phyloP scores from a whole-genome alignment of 1,139 yeast genomes.

The Geotrichum phurueaensis region DNA sequence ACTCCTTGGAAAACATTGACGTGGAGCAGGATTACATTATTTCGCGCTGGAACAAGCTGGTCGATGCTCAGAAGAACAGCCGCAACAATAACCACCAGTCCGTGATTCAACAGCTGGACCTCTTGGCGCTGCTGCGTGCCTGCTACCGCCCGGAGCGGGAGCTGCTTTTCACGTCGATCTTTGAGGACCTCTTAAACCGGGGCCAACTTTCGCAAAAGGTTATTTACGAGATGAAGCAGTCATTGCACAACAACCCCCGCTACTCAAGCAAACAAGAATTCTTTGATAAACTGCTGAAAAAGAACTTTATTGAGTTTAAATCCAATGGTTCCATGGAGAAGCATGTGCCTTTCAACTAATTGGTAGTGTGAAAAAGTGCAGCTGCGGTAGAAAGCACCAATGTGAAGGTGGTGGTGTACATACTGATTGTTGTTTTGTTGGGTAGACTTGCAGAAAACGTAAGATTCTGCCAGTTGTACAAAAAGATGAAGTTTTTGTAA shows the following conservation, averaged over 20 bases:
- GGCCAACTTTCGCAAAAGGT: constrained; percentile 21
- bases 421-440: too few relatives aligned
- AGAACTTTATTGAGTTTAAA: constrained; percentile 16
- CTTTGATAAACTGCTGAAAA: constrained; percentile 12
- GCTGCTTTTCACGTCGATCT: constrained; percentile 13
- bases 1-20: constrained; percentile 64
- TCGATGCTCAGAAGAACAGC: constrained; percentile 36
- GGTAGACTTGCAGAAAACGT: too few relatives aligned
- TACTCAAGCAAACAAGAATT: constrained; percentile 9
- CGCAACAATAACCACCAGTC: constrained; percentile 47
- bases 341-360: background rate
- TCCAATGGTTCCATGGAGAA: background rate
- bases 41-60: constrained; percentile 16
- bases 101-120: constrained; percentile 71
- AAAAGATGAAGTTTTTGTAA: too few relatives aligned
- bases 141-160: constrained; percentile 20
- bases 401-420: too few relatives aligned
- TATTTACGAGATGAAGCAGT: background rate
- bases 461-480: too few relatives aligned
- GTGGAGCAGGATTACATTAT: constrained; percentile 53
- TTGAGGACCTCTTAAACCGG: constrained; percentile 10
- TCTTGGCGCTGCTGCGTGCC: constrained; percentile 60
- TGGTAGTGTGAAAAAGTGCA: background rate
- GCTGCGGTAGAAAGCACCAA: background rate
- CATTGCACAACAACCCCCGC: constrained; percentile 11